These are phyloP conservation scores for Saccharomycopsis fibuligera DNA, from an alignment of 805 yeast genomes.

Conservation along the genomic window DNA sequence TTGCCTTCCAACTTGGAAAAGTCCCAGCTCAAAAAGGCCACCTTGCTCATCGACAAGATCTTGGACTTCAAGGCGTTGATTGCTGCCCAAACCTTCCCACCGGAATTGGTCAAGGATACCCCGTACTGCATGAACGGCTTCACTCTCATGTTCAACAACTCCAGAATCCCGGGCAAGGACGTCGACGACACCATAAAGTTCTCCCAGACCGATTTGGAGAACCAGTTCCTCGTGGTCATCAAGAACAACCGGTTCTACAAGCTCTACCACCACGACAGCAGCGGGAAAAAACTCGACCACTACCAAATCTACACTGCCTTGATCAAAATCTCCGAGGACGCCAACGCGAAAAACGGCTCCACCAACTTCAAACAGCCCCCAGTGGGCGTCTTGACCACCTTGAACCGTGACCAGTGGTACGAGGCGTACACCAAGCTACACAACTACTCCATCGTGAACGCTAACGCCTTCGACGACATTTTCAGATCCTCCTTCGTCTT, in stretches of 20 bases:
- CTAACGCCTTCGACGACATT: slow-evolving; percentile 55
- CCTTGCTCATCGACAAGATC: slow-evolving; percentile 63
- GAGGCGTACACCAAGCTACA: slow-evolving; percentile 50
- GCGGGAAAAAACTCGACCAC: slow-evolving; percentile 39
- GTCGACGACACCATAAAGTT: slow-evolving; percentile 58
- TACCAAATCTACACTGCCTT: slow-evolving; percentile 53
- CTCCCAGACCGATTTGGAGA: slow-evolving; percentile 32
- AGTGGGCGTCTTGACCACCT: slow-evolving; percentile 73
- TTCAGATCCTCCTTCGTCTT: slow-evolving; percentile 75
- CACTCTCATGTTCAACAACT: slow-evolving; percentile 83
- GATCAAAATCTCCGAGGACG: slow-evolving; percentile 35
- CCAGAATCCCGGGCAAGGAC: slow-evolving; percentile 66
- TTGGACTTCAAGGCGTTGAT: slow-evolving; percentile 60
- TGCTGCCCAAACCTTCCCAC: slow-evolving; percentile 67
- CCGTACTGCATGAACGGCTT: slow-evolving; percentile 97
- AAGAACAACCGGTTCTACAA: slow-evolving; percentile 78
- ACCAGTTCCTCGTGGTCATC: slow-evolving; percentile 67
- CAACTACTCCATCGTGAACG: slow-evolving; percentile 53
- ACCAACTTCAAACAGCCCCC: slow-evolving; percentile 35
- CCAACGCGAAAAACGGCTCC: slow-evolving; percentile 19
- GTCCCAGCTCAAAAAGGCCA: slow-evolving; percentile 66
- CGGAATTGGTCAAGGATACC: slow-evolving; percentile 64
- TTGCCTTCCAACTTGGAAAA: slow-evolving; percentile 42
- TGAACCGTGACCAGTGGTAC: slow-evolving; percentile 81
- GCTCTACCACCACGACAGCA: slow-evolving; percentile 49